Conservation (phyloP, 2,329 filamentous ascomycete species). For the Colletotrichum endophyticum region DNA sequence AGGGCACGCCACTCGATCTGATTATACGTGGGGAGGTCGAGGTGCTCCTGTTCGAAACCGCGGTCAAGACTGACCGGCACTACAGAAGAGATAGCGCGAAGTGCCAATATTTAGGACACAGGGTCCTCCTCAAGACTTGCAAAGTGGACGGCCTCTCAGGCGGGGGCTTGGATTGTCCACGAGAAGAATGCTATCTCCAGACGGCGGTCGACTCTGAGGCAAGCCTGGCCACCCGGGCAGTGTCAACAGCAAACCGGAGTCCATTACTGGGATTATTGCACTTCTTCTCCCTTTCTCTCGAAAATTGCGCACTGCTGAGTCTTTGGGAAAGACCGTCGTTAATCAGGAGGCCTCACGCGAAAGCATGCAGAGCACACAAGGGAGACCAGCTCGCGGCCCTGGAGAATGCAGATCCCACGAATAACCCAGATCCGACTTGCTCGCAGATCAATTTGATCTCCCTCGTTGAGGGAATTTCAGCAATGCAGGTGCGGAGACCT, state of each 20-base stretch:
- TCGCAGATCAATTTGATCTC: background rate
- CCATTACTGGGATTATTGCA: background rate
- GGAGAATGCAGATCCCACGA: background rate
- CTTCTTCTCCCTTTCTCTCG: background rate
- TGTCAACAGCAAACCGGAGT: background rate
- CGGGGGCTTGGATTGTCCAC: background rate
- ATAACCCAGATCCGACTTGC: background rate
- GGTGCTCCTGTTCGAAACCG: background rate
- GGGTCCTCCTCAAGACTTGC: background rate
- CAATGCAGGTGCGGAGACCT: background rate
- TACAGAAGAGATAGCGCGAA: background rate
- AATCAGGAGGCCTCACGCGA: background rate
- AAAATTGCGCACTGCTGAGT: background rate
- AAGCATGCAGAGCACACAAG: background rate
- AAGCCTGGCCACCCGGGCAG: background rate
- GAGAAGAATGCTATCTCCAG: background rate
- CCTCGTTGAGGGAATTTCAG: background rate
- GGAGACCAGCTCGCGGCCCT: background rate
- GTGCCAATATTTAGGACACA: background rate
- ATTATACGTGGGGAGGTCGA: background rate
- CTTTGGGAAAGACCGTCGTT: background rate
- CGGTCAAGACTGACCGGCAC: background rate
- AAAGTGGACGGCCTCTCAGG: background rate
- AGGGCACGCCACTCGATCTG: background rate
- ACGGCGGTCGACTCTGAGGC: background rate